These are phyloP conservation scores for Leishmania arabica DNA, from an alignment of 208 protist genomes.

Conservation along the genomic window DNA sequence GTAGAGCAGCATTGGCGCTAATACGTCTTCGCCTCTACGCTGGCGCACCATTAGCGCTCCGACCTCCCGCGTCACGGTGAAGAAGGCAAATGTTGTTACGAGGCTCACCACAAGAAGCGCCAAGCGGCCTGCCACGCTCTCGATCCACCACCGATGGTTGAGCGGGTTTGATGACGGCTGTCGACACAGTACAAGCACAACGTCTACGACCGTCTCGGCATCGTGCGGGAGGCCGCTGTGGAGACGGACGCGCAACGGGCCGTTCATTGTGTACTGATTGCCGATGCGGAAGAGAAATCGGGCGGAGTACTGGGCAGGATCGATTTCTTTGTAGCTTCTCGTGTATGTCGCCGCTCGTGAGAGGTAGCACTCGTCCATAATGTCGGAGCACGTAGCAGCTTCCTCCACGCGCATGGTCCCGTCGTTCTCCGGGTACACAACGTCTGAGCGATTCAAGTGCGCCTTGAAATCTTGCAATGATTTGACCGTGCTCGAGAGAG, in stretches of 20 bases:
- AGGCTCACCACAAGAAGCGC: conserved; percentile 12
- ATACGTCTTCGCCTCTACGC: not conserved
- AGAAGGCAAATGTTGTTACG: conserved; percentile 18
- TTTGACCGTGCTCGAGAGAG: conserved; percentile 9
- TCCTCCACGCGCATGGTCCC: conserved; percentile 29
- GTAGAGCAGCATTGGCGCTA: conserved; percentile 9
- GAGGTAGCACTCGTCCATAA: conserved; percentile 35
- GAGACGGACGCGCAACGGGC: conserved; percentile 19
- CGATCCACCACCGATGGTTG: conserved; percentile 31
- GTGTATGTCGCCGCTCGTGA: conserved; percentile 26
- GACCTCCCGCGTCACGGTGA: conserved; percentile 14
- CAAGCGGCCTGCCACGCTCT: conserved; percentile 20
- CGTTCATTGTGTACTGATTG: conserved; percentile 27
- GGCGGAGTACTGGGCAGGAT: conserved; percentile 20
- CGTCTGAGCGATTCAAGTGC: conserved; percentile 19
- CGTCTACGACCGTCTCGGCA: conserved; percentile 21
- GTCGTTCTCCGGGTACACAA: conserved; percentile 12
- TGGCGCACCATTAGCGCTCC: conserved; percentile 11
- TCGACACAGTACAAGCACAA: conserved; percentile 26
- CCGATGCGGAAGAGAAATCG: conserved; percentile 30
- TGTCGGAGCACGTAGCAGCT: conserved; percentile 24
- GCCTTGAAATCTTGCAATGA: conserved; percentile 22
- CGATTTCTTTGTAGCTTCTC: conserved; percentile 30
- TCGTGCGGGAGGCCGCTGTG: conserved; percentile 28
- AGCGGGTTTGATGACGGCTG: conserved; percentile 18